A percentile compares a stretch with the other conserved stretches of the same genome.
Conservation (phyloP, 2,329 filamentous ascomycete genomes). For the Leptographium galeiforme region DNA sequence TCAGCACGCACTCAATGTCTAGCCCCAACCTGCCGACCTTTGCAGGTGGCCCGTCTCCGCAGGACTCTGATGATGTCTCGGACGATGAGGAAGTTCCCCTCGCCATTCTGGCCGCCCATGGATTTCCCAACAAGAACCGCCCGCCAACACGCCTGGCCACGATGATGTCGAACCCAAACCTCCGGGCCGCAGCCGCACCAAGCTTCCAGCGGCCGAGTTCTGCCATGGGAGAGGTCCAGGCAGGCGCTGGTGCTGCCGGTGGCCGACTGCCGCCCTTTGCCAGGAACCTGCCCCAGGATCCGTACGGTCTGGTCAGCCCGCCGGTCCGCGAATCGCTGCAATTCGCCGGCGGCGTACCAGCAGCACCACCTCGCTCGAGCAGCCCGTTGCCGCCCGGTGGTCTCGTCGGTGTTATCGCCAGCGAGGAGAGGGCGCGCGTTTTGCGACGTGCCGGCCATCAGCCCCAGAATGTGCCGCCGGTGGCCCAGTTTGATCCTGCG, state of each 20-base stretch:
- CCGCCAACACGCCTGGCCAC: slow-evolving; percentile 55
- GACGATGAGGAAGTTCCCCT: slow-evolving; percentile 81
- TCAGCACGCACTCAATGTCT: slow-evolving; percentile 45
- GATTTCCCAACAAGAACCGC: slow-evolving; percentile 67
- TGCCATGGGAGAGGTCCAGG: slow-evolving; percentile 34
- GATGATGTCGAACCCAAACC: slow-evolving; percentile 58
- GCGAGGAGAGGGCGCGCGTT: slow-evolving; percentile 66
- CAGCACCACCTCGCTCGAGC: slow-evolving; percentile 12
- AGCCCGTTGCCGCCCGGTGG: slow-evolving; percentile 51
- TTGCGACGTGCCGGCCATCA: slow-evolving; percentile 69
- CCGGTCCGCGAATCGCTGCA: slow-evolving; percentile 62
- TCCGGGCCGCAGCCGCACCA: slow-evolving; percentile 39
- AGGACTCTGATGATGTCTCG: slow-evolving; percentile 34
- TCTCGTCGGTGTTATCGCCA: slow-evolving; percentile 77
- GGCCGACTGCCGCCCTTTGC: slow-evolving; percentile 67
- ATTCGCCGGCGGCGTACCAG: slow-evolving; percentile 44
- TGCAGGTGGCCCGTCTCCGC: slow-evolving; percentile 20
- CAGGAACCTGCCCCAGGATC: slow-evolving; percentile 67
- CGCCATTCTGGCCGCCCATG: slow-evolving; percentile 76
- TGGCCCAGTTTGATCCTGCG: slow-evolving; percentile 32
- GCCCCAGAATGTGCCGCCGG: slow-evolving; percentile 27
- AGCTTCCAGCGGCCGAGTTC: slow-evolving; percentile 42
- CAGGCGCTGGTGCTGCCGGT: slow-evolving; percentile 15
- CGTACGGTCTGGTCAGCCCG: slow-evolving; percentile 65
- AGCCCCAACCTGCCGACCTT: slow-evolving; percentile 42